Evolutionary conservation across 441 rosid genomes (phyloP), one percentile per base, ranked within the genome.

Genomic region (Pelargonium cotyledonis): DNA sequence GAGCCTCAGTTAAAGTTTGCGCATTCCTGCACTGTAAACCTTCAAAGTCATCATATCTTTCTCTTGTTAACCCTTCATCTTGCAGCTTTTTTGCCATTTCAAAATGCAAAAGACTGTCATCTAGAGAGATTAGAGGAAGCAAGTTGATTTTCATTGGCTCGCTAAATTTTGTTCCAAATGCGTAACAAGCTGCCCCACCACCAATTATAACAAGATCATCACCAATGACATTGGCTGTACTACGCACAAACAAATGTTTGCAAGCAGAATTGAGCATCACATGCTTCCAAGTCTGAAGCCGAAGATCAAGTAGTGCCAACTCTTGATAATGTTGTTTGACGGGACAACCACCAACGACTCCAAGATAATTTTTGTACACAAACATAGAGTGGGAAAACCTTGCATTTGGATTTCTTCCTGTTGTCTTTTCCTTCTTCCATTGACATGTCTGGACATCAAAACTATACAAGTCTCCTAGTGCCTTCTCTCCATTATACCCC

Each of bases 161-260:
- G 65, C 90, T 91, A 76, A 94, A 91, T 83, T 82, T 94, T 44
- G 99, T 81, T 80, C 97, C 99, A 85, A 94, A 94, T 31, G 97
- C 99, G 81, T 89, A 91, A 80, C 99, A 94, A 76, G 99, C 86
- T 74, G 96, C 92, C 71, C 99, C 97, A 72, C 99, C 99, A 18
- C 96, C 99, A 80, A 94, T 77, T 78, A 87, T 62, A 6, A 89
- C 74, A 70, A 94, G 95, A 80, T 87, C 84, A 81, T 89, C 86
- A 23, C 85, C 86, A 70, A 87, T 77, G 76, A 91, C 80, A 65
- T 76, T 89, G 77, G 86, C 82, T 44, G 96, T 84, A 81, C 82
- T 75, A 43, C 99, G 92, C 31, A 91, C 96, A 70, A 91, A 81
- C 70, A 94, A 70, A 61, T 88, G 92, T 78, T 81, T 80, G 82